Base-by-base conservation (phyloP, 2,329 filamentous ascomycete species). In the Ascomycota sp. region DNA sequence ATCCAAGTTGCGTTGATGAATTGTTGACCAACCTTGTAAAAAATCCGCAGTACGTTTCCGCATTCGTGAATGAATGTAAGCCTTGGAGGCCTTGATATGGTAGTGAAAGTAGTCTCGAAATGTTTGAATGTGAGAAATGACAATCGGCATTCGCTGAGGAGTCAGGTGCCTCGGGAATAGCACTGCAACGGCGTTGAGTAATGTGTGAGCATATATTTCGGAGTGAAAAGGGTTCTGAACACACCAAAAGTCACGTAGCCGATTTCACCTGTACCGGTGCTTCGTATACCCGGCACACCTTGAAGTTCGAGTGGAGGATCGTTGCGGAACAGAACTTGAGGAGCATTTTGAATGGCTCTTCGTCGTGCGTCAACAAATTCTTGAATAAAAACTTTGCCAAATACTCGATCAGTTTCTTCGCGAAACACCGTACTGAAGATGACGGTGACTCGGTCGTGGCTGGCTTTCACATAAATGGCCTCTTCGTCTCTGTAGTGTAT, bases 101-200 rank as follows among this genome's bases (percentile, higher is more conserved):
- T 99, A 99, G 57, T 99, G 89, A 66, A 99, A 98, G 58, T 98
- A 98, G 53, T 98, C 89, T 44, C 89, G 80, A 79, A 98, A 98
- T 10, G 89, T 99, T 59, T 99, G 91, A 47, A 99, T 95, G 55
- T 98, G 91, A 33, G 84, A 93, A 45, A 99, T 98, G 52, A 91
- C 84, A 43, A 93, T 84, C 39, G 80, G 76, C 61, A 91, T 81
- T 51, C 83, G 72, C 56, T 93, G 82, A 10, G 74, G 72, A 10
- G 83, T 86, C 43, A 99, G 65, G 56, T 99, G 91, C 42, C 89
- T 76, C 32, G 89, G 86, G 62, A 98, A 98, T 30, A 98, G 68
- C 32, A 98, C 89, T 92, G 38, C 2, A 28, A 11, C 9, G 11
- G 26, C 12, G 7, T 4, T 36, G n/a, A 98, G 68, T 32, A 95